phyloP scores from a whole-genome alignment of 371 early-diverging fungal genomes.

The Nematocida sp. region DNA sequence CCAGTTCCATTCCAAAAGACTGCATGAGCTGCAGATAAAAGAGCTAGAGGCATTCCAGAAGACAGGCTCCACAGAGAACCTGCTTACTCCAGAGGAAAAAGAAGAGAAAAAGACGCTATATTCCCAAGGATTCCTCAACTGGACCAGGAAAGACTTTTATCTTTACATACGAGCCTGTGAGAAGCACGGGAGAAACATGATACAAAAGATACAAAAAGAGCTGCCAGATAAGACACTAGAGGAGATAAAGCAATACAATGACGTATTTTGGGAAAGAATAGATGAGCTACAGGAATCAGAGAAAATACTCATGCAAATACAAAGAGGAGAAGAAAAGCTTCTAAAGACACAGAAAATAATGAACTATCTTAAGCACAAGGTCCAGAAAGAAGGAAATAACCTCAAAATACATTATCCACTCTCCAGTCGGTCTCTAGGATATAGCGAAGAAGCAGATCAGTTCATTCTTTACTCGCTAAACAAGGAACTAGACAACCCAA shows the following conservation, averaged over 20 bases:
- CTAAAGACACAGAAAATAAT: constrained; percentile 43
- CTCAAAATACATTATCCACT: constrained; percentile 24
- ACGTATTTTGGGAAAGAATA: constrained; percentile 58
- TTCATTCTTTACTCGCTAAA: constrained; percentile 45
- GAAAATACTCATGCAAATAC: constrained; percentile 51
- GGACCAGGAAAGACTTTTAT: constrained; percentile 83
- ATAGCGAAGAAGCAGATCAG: constrained; percentile 42
- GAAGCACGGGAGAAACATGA: constrained; percentile 70
- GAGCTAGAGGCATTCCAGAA: constrained; percentile 66
- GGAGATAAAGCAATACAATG: constrained; percentile 55
- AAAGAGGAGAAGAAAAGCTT: constrained; percentile 46
- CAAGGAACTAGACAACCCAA: constrained; percentile 45
- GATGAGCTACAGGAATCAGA: constrained; percentile 58
- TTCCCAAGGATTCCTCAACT: constrained; percentile 76
- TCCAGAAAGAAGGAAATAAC: constrained; percentile 29
- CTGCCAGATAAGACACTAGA: constrained; percentile 51
- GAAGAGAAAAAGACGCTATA: constrained; percentile 73
- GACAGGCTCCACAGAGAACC: constrained; percentile 67
- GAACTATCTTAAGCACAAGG: constrained; percentile 47
- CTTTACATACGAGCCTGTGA: constrained; percentile 79
- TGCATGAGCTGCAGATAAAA: constrained; percentile 73
- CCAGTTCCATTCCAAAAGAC: constrained; percentile 78
- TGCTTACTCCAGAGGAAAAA: constrained; percentile 77
- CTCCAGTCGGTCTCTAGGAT: constrained; percentile 38
- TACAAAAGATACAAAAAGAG: constrained; percentile 32